Percentiles rank a stretch among this genome's conserved stretches.
phyloP scores from a whole-genome alignment of 1,284 basidiomycete genomes.

The Ganoderma resinaceum region DNA sequence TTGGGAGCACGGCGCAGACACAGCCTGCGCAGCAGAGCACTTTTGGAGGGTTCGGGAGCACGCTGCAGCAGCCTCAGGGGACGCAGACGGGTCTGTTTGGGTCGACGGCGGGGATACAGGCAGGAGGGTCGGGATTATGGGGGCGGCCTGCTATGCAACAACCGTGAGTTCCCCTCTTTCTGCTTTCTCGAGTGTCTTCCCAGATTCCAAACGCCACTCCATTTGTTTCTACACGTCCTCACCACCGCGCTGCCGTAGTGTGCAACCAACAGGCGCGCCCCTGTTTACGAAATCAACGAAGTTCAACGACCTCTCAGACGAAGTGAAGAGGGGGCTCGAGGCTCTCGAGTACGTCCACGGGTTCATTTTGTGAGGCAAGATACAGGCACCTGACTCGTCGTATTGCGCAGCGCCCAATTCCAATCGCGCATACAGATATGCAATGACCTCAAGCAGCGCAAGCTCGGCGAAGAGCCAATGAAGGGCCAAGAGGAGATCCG shows the following conservation, averaged over 20 bases:
- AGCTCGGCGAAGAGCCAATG: constrained; percentile 75
- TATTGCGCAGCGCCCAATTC: constrained; percentile 62
- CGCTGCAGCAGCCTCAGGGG: constrained; percentile 25
- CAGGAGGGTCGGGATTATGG: constrained; percentile 22
- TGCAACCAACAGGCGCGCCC: constrained; percentile 47
- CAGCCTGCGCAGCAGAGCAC: constrained; percentile 30
- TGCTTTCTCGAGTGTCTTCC: neutral
- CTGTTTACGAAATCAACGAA: constrained; percentile 77
- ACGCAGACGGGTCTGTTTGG: constrained; percentile 25
- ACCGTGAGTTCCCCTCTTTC: constrained; percentile 30
- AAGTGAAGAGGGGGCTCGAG: constrained; percentile 69
- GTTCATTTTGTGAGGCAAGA: neutral
- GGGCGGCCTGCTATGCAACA: constrained; percentile 32
- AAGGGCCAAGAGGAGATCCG: constrained; percentile 76
- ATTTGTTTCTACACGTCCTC: no score
- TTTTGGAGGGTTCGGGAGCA: constrained; percentile 23
- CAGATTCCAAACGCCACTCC: no score
- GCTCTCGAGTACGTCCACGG: constrained; percentile 66
- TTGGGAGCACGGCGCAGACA: constrained; percentile 25
- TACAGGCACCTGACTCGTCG: neutral
- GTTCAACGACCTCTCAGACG: constrained; percentile 84
- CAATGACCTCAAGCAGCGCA: constrained; percentile 77
- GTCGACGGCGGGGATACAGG: constrained; percentile 19
- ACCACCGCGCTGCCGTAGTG: constrained; percentile 1
- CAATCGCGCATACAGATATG: constrained; percentile 80